A percentile compares a stretch with the other conserved stretches of the same genome.
These are phyloP conservation scores for Umbilicus rupestris DNA, from an alignment of 164 flowering plant genomes.

Conservation along the genomic window DNA sequence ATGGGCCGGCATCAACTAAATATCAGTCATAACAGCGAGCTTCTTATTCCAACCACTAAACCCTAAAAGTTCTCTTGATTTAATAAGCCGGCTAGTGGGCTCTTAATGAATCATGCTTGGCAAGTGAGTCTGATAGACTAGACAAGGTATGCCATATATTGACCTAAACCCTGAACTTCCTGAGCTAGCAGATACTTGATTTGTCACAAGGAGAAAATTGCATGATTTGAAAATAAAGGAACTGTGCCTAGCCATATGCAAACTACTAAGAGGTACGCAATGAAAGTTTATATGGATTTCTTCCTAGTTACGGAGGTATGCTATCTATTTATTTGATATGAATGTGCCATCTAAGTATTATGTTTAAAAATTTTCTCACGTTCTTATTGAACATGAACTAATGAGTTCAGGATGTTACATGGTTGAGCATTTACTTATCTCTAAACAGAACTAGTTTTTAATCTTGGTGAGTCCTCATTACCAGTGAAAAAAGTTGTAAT, in stretches of 20 bases:
- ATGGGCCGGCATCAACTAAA: slow-evolving; percentile 8
- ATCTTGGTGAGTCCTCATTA: not conserved
- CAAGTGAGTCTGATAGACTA: not conserved
- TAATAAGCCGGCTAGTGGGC: not conserved
- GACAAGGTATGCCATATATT: not conserved
- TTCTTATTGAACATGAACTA: not conserved
- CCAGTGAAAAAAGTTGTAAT: not conserved
- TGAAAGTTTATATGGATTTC: not conserved
- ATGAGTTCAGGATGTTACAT: not conserved
- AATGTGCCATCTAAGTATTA: not conserved
- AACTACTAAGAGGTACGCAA: not conserved
- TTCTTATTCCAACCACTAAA: slow-evolving; percentile 21
- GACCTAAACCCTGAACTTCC: not conserved
- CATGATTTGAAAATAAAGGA: not conserved
- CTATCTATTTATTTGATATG: not conserved
- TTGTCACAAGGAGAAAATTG: not conserved
- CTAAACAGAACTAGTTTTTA: not conserved
- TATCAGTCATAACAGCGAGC: not conserved
- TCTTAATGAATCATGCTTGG: not conserved
- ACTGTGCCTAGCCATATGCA: not conserved
- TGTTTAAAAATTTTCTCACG: not conserved
- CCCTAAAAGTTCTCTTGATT: slow-evolving; percentile 20
- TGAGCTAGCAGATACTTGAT: not conserved
- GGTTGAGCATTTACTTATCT: not conserved
- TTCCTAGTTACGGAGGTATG: not conserved